A percentile compares a stretch with the other conserved stretches of the same genome.
These are phyloP conservation scores for Sporothrix luriei DNA, from an alignment of 2,329 filamentous ascomycete genomes.

Conservation along the genomic window DNA sequence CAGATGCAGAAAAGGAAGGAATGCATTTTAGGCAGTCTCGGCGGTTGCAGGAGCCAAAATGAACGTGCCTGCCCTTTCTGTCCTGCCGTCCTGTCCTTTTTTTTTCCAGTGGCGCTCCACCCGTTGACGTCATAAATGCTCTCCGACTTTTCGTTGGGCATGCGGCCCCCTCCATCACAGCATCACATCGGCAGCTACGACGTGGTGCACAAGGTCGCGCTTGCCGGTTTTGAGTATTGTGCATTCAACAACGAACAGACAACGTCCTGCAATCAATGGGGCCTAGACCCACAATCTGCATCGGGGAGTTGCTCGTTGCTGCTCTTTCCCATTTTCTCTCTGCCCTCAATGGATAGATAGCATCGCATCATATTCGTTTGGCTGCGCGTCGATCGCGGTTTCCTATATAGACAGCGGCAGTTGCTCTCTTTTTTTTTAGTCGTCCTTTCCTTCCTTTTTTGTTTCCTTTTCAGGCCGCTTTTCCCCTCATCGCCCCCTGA, in stretches of 20 bases:
- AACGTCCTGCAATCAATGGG: neutral
- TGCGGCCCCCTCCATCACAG: conserved; percentile 2
- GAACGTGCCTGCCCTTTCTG: conserved; percentile 3
- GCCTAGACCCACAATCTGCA: neutral
- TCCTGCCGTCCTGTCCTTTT: conserved; percentile 6
- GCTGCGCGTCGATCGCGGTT: conserved; percentile 21
- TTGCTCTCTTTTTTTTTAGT: neutral
- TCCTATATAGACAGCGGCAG: conserved; percentile 26
- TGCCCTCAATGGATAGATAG: neutral
- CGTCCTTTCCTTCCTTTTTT: neutral
- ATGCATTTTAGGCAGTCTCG: neutral
- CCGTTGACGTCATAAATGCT: conserved; percentile 14
- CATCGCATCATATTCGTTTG: conserved; percentile 23
- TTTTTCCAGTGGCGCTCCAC: neutral
- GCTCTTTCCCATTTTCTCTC: neutral
- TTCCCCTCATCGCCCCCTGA: neutral
- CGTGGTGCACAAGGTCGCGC: conserved; percentile 21
- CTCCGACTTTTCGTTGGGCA: neutral
- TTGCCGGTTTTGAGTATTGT: conserved; percentile 23
- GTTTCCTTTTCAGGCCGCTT: neutral
- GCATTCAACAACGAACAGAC: neutral
- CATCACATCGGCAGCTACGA: neutral
- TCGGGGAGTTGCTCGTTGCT: neutral
- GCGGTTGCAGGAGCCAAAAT: neutral
- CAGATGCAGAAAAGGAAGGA: neutral